A percentile compares a stretch with the other conserved stretches of the same genome.
Conservation (phyloP, 2,329 filamentous ascomycete species). For the Waltergamsia citrina region DNA sequence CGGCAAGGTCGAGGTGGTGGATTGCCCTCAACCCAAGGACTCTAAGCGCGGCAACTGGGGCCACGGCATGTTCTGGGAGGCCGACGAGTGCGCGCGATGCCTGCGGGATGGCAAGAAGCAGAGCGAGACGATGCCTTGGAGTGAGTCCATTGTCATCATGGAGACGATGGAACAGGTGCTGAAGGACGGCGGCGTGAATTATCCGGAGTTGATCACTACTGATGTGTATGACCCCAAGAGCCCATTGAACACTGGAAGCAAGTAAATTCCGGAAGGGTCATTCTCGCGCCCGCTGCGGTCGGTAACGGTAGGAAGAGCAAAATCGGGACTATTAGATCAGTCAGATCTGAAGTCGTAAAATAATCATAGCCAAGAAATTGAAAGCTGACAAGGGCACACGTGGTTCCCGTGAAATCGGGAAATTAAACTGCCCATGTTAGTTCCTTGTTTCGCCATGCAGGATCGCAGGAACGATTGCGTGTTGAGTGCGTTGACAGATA, state of each 20-base stretch:
- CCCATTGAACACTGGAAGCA: conserved; percentile 45
- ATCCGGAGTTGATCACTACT: conserved; percentile 46
- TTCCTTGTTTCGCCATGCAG: too few species aligned
- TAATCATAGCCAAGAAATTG: too few species aligned
- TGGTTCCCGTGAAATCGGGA: too few species aligned
- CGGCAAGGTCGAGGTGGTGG: conserved; percentile 37
- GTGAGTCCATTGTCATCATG: conserved; percentile 81
- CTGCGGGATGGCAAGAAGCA: conserved; percentile 69
- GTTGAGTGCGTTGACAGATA: too few species aligned
- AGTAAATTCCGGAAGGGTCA: too few species aligned
- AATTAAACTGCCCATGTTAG: too few species aligned
- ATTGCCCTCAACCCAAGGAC: conserved; percentile 44
- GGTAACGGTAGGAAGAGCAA: too few species aligned
- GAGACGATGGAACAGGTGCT: conserved; percentile 53
- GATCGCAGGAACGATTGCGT: too few species aligned
- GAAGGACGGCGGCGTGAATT: conserved; percentile 41
- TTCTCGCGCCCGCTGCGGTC: too few species aligned
- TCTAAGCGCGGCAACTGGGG: conserved; percentile 41
- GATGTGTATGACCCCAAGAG: conserved; percentile 50
- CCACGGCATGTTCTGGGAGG: conserved; percentile 85
- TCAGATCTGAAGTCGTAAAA: too few species aligned
- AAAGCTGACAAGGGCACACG: too few species aligned
- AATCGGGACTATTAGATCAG: too few species aligned
- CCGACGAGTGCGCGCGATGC: conserved; percentile 68
- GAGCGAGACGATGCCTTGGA: conserved; percentile 59